Evolutionary conservation across 768 basidiomycete species (phyloP).

Genomic region (Austroboletus eburneus): DNA sequence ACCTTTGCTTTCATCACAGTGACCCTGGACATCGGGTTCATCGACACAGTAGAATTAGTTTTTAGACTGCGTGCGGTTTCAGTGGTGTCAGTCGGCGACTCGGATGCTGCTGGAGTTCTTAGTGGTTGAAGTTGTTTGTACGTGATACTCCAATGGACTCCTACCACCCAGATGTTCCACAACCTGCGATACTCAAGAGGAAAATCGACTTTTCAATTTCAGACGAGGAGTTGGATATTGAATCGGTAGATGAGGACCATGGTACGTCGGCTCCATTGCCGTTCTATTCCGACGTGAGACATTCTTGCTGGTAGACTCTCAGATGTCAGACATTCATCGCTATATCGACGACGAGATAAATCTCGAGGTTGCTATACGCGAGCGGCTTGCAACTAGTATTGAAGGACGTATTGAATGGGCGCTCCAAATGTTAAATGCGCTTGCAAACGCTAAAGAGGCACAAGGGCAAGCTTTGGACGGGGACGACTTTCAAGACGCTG

Average conservation of each 20-base stretch:
- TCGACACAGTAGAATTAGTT: no score
- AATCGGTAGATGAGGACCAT: constrained; percentile 8
- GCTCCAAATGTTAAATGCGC: constrained; percentile 35
- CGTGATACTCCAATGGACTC: constrained; percentile 15
- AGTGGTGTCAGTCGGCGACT: no score
- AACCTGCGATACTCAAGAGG: constrained; percentile 8
- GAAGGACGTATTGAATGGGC: constrained; percentile 47
- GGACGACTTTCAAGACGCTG: constrained; percentile 37
- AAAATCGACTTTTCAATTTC: constrained; percentile 5
- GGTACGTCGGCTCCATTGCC: constrained; percentile 13
- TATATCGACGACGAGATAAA: constrained; percentile 37
- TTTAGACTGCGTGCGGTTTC: no score
- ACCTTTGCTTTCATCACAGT: no score
- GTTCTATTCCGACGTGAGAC: background rate
- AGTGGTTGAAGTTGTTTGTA: no score
- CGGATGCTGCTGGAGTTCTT: no score
- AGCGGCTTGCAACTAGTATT: constrained; percentile 38
- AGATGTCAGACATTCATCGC: constrained; percentile 10
- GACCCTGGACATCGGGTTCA: no score
- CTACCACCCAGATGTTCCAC: constrained; percentile 13
- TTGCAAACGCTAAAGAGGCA: constrained; percentile 19
- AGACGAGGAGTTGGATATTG: constrained; percentile 10
- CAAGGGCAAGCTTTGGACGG: constrained; percentile 17
- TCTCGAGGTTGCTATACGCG: constrained; percentile 40
- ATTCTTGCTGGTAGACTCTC: constrained; percentile 9